phyloP scores from a whole-genome alignment of 2,329 filamentous ascomycete genomes.

The Sporothrix protearum region DNA sequence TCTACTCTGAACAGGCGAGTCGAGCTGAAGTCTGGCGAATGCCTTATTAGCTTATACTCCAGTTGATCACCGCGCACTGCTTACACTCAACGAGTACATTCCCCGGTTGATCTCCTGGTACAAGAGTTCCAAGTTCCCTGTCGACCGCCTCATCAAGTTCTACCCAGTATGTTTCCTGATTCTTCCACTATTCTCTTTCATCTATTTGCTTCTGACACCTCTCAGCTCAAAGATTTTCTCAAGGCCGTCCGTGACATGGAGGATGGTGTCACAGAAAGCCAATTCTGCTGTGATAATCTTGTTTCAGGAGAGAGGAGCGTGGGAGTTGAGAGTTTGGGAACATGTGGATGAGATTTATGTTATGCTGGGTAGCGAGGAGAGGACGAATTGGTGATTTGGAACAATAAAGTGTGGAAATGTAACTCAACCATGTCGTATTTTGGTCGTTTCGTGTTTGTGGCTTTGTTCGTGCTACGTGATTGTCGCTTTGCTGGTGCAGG shows the following conservation, averaged over 20 bases:
- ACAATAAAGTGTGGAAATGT: not conserved
- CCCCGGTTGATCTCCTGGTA: not conserved
- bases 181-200: no score
- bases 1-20: not conserved
- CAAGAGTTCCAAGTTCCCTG: not conserved
- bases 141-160: not conserved
- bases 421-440: not conserved
- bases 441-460: not conserved
- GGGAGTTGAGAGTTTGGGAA: not conserved
- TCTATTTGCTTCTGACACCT: not conserved
- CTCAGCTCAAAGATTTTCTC: not conserved
- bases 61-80: not conserved
- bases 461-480: not conserved
- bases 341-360: not conserved
- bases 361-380: not conserved
- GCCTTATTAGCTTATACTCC: not conserved
- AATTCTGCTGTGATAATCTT: not conserved
- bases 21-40: no score
- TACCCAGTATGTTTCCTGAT: not conserved
- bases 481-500: not conserved
- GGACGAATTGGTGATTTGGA: not conserved
- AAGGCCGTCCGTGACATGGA: constrained; percentile 1
- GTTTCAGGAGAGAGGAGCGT: not conserved
- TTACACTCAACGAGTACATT: not conserved
- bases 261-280: not conserved